Conservation (phyloP, 306 rosid species). For the Spatholobus suberectus region DNA sequence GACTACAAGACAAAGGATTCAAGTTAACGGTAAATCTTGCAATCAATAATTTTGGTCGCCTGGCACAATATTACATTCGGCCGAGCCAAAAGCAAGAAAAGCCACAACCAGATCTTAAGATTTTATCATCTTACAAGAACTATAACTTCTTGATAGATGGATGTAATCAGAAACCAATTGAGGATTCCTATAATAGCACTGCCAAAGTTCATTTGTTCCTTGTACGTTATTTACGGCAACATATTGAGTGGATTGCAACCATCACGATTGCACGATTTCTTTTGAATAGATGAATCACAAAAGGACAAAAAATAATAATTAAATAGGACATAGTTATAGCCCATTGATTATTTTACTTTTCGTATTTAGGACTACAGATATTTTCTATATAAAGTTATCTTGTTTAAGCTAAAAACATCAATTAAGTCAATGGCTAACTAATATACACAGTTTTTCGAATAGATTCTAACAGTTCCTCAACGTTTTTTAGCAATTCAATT, state of each 20-base stretch:
- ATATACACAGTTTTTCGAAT: background rate
- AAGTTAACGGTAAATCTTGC: background rate
- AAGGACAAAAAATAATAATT: background rate
- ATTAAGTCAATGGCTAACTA: background rate
- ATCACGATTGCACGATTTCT: background rate
- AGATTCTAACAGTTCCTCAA: background rate
- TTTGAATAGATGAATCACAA: background rate
- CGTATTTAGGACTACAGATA: background rate
- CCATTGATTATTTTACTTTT: background rate
- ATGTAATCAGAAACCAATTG: background rate
- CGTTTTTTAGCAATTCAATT: background rate
- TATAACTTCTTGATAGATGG: background rate
- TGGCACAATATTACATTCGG: background rate
- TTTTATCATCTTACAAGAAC: background rate
- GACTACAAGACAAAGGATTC: conserved; percentile 2
- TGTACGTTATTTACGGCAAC: background rate
- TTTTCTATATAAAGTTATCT: background rate
- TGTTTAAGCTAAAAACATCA: background rate
- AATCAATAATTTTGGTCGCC: background rate
- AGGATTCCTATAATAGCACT: background rate
- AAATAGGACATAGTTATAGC: background rate
- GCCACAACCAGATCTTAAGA: background rate
- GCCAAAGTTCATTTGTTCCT: background rate
- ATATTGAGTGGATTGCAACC: background rate
- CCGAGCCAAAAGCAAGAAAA: background rate